A percentile compares a stretch with the other conserved stretches of the same genome.
phyloP scores from a whole-genome alignment of 75 land plant species.

The Isoetes taiwanensis region DNA sequence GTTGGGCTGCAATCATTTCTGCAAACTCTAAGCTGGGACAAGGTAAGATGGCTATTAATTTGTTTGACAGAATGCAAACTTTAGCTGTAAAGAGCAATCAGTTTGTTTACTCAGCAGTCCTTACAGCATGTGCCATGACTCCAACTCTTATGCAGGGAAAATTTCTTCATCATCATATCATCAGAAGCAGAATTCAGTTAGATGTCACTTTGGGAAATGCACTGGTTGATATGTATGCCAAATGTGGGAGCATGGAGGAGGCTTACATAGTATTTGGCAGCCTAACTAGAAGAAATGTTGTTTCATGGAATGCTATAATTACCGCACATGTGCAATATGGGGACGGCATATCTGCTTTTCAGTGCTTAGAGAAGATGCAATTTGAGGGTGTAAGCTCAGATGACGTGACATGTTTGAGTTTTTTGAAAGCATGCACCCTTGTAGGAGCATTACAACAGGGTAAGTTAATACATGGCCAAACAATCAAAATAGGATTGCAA shows the following conservation, averaged over 20 bases:
- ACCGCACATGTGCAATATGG: conserved; percentile 25
- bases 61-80: conserved; percentile 24
- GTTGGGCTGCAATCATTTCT: conserved; percentile 32
- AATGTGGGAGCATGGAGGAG: conserved; percentile 28
- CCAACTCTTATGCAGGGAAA: conserved; percentile 22
- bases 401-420: conserved; percentile 6
- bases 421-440: too few species aligned
- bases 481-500: too few species aligned
- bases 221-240: conserved; percentile 30
- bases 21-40: conserved; percentile 21
- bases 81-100: conserved; percentile 24
- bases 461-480: too few species aligned
- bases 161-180: conserved; percentile 24
- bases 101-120: conserved; percentile 17
- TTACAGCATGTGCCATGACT: conserved; percentile 23
- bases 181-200: conserved; percentile 12
- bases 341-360: conserved; percentile 20
- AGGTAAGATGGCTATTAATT: conserved; percentile 19
- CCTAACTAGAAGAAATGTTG: conserved; percentile 25
- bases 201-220: conserved; percentile 28
- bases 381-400: conserved; percentile 22
- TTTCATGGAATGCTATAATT: conserved; percentile 35
- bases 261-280: conserved; percentile 25
- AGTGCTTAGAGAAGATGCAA: conserved; percentile 31
- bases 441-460: too few species aligned